Evolutionary conservation across 2,329 filamentous ascomycete species (phyloP), one percentile per base, ranked within the genome.

Genomic region (Emericellopsis atlantica): DNA sequence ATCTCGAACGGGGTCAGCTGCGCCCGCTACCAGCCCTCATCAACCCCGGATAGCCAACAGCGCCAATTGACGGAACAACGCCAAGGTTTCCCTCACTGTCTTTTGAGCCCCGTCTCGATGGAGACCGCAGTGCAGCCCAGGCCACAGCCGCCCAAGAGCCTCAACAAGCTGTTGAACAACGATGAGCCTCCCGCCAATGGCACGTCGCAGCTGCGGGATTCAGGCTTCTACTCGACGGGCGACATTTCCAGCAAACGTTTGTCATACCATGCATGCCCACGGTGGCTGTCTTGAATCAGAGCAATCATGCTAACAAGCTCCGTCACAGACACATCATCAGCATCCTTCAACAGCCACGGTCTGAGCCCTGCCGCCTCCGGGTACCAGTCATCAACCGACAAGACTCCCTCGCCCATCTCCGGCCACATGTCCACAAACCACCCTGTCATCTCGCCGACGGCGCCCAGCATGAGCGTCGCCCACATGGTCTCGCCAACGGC

Each of bases 401-500:
- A 79, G 58, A 80, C 76, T 1, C 76, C 76, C 1, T 80, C 76
- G 2, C 76, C 76, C 8, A 71, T 74, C 15, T 64, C 70, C 33
- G 49, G 66, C 32, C 69, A 70, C 49, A 58, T 70, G 44, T 53
- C 70, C 18, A 73, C 73, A 36, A 58, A 72, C 9, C 39, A 35
- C 10, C n/a, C 32, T 12, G 55, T 78, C 15, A 60, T 72, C 31
- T 79, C 76, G 7, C 74, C 76, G 6, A 56, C 66, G 1, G 66
- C 69, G 12, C 70, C 69, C 49, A 71, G 74, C 52, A 81, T 81
- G 77, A 80, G 75, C 44, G 74, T 81, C 33, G 74, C 76, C 16
- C 76, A 76, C 15, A 79, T 81, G 61, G 74, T 81, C 10, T 80
- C 77, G 15, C 76, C 76, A 6, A 74, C 73, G 1, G 67, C 69